A percentile compares a stretch with the other conserved stretches of the same genome.
phyloP scores from a whole-genome alignment of 441 rosid species.

The Populus tomentosa region DNA sequence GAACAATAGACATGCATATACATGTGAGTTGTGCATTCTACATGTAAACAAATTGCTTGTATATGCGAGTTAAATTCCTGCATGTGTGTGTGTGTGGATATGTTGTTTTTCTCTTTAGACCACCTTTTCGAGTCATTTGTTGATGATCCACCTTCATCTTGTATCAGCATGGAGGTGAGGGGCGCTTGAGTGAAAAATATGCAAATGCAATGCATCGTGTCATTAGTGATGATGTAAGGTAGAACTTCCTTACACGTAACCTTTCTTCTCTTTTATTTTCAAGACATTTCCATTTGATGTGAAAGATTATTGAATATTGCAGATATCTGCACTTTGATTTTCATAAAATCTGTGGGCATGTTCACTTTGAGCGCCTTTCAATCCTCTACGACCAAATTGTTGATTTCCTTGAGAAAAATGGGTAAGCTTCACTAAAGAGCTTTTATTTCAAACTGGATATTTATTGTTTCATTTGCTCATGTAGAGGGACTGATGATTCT shows the following conservation, averaged over 20 bases:
- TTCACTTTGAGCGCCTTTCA: conserved; percentile 96
- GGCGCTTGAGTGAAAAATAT: conserved; percentile 75
- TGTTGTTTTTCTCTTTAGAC: conserved; percentile 5
- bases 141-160: conserved; percentile 22
- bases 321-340: conserved; percentile 98
- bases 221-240: conserved; percentile 86
- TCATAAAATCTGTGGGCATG: conserved; percentile 84
- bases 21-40: background rate
- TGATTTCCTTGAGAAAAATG: conserved; percentile 78
- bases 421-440: conserved; percentile 45
- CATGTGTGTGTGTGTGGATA: background rate
- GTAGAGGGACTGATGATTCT: conserved; percentile 8
- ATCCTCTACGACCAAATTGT: conserved; percentile 86
- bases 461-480: conserved; percentile 11
- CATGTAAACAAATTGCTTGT: background rate
- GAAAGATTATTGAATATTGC: conserved; percentile 26
- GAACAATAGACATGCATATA: background rate
- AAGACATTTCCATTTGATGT: conserved; percentile 18
- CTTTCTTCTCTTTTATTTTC: conserved; percentile 12
- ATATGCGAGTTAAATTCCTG: background rate
- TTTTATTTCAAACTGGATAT: conserved; percentile 3
- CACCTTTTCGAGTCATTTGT: conserved; percentile 12
- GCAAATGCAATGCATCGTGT: conserved; percentile 62
- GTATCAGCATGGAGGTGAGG: conserved; percentile 94
- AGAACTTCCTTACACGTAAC: conserved; percentile 28